Evolutionary conservation across 306 rosid species (phyloP).

Genomic region (Cucurbita argyrosperma): DNA sequence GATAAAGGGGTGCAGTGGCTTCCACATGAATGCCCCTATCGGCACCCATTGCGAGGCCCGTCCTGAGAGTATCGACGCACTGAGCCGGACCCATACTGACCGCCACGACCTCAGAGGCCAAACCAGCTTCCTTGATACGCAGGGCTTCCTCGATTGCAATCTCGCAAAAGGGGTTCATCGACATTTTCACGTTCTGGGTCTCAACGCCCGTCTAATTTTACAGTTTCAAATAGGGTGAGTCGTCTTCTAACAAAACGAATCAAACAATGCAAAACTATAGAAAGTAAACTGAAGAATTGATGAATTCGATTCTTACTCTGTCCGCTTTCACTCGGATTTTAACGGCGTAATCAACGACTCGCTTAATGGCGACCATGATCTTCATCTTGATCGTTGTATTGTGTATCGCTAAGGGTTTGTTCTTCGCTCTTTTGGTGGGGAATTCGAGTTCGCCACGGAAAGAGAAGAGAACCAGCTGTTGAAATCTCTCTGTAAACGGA

Average conservation of each 20-base stretch:
- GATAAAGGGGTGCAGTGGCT: slow-evolving; percentile 26
- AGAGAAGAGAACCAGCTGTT: background rate
- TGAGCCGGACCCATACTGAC: slow-evolving; percentile 72
- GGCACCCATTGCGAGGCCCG: slow-evolving; percentile 90
- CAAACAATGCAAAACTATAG: background rate
- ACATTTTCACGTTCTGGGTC: slow-evolving; percentile 95
- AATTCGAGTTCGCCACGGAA: background rate
- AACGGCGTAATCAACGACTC: slow-evolving; percentile 85
- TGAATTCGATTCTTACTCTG: slow-evolving; percentile 26
- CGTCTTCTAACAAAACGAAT: background rate
- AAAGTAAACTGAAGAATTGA: background rate
- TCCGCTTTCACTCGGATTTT: slow-evolving; percentile 86
- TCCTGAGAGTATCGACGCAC: slow-evolving; percentile 61
- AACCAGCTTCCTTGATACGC: slow-evolving; percentile 54
- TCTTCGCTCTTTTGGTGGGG: background rate
- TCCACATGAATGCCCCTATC: slow-evolving; percentile 84
- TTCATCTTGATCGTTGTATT: slow-evolving; percentile 31
- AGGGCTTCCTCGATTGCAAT: slow-evolving; percentile 90
- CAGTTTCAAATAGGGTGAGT: background rate
- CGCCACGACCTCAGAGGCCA: slow-evolving; percentile 85
- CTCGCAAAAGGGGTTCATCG: slow-evolving; percentile 97
- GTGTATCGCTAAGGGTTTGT: background rate
- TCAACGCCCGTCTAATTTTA: slow-evolving; percentile 54
- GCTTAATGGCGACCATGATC: slow-evolving; percentile 80
- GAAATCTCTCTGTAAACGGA: background rate